phyloP scores from a whole-genome alignment of 2,329 filamentous ascomycete genomes.

The Paraphaeosphaeria minitans region DNA sequence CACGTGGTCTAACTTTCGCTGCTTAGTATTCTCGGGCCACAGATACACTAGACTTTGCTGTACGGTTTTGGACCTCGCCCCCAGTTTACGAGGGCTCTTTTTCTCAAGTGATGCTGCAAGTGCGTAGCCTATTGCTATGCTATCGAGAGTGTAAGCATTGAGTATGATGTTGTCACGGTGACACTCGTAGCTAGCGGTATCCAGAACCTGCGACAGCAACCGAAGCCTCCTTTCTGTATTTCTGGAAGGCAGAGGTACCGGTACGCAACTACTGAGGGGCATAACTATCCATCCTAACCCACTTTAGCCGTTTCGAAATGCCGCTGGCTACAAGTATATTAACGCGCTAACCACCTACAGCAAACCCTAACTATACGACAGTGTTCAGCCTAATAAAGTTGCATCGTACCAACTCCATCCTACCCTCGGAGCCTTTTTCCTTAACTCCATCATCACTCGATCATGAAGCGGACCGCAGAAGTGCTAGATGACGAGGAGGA shows the following conservation, averaged over 20 bases:
- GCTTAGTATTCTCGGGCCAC: background rate
- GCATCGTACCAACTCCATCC: background rate
- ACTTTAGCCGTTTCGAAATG: slow-evolving; percentile 6
- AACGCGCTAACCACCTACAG: slow-evolving; percentile 3
- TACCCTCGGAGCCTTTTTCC: background rate
- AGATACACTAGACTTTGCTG: background rate
- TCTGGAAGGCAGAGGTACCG: too few relatives aligned
- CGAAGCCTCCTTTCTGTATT: too few relatives aligned
- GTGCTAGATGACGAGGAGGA: background rate
- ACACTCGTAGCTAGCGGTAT: too few relatives aligned
- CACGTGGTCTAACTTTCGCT: background rate
- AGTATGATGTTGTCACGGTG: too few relatives aligned
- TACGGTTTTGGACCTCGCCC: too few relatives aligned
- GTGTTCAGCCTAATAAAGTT: slow-evolving; percentile 9
- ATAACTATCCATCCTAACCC: background rate
- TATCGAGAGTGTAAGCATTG: too few relatives aligned
- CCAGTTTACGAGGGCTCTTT: too few relatives aligned
- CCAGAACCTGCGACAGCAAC: too few relatives aligned
- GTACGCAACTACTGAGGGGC: background rate
- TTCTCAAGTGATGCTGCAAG: too few relatives aligned
- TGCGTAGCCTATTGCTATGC: too few relatives aligned
- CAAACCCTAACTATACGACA: background rate
- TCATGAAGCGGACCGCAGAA: background rate
- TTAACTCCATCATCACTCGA: background rate
- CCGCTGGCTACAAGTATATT: slow-evolving; percentile 7